These are phyloP conservation scores for Delonix regia DNA, from an alignment of 306 rosid genomes.

Conservation along the genomic window DNA sequence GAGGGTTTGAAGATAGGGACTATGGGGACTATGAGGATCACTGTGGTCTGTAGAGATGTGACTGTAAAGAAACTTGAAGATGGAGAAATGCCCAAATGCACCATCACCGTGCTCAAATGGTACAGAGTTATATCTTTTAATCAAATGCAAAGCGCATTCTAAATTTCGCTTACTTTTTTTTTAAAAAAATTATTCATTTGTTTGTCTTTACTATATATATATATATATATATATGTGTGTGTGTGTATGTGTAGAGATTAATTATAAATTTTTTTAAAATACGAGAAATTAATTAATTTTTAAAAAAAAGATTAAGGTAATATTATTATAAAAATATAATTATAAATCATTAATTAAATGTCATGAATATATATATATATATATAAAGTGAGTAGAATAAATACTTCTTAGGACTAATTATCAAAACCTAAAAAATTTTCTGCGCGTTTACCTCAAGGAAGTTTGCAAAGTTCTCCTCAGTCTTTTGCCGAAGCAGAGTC, in stretches of 20 bases:
- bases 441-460: background rate
- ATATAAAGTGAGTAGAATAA: no score
- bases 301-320: no score
- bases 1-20: constrained; percentile 48
- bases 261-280: no score
- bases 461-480: background rate
- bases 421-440: no score
- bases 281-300: no score
- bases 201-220: background rate
- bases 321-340: no score
- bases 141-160: background rate
- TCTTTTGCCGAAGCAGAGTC: background rate
- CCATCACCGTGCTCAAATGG: constrained; percentile 62
- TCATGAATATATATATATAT: no score
- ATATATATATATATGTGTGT: no score
- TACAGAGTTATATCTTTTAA: constrained; percentile 1
- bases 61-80: constrained; percentile 51
- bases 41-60: constrained; percentile 56
- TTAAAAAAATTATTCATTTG: background rate
- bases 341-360: no score
- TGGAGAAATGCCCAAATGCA: constrained; percentile 64
- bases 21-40: constrained; percentile 39
- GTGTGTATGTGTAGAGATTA: no score
- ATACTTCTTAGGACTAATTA: no score
- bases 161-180: background rate